A percentile compares a stretch with the other conserved stretches of the same genome.
Evolutionary conservation across 768 basidiomycete species (phyloP).

Genomic region (Tulasnella sp.): DNA sequence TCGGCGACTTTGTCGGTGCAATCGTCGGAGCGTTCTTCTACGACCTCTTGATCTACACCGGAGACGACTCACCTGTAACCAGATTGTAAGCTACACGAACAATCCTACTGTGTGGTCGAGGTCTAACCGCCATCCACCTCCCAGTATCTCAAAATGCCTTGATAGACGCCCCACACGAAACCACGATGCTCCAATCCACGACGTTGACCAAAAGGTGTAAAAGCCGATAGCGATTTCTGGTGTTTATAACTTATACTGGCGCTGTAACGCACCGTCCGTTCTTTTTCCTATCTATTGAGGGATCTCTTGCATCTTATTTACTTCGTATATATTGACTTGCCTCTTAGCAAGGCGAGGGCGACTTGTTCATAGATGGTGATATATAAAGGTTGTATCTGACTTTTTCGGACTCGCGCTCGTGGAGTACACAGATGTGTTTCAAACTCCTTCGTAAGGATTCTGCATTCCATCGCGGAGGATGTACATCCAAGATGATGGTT

Average conservation of each 20-base stretch:
- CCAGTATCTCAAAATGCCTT: background rate
- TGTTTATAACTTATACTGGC: background rate
- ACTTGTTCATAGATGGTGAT: background rate
- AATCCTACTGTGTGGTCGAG: background rate
- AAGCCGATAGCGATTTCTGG: background rate
- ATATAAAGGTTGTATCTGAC: background rate
- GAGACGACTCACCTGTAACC: constrained; percentile 31
- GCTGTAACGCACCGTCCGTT: background rate
- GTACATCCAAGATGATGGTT: background rate
- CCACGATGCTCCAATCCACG: background rate
- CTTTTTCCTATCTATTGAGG: background rate
- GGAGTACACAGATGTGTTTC: background rate
- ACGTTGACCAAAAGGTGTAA: background rate
- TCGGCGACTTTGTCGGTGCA: constrained; percentile 36
- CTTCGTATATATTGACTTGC: background rate
- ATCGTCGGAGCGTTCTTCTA: constrained; percentile 41
- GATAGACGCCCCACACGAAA: background rate
- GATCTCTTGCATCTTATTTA: background rate
- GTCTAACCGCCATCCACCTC: background rate
- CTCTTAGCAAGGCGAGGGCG: background rate
- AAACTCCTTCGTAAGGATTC: background rate
- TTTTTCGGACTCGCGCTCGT: background rate
- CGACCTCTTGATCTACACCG: constrained; percentile 46
- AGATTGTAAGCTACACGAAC: background rate
- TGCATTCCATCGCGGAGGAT: background rate